Evolutionary conservation across 2,329 filamentous ascomycete species (phyloP).

Genomic region (Berkeleyomyces rouxiae): DNA sequence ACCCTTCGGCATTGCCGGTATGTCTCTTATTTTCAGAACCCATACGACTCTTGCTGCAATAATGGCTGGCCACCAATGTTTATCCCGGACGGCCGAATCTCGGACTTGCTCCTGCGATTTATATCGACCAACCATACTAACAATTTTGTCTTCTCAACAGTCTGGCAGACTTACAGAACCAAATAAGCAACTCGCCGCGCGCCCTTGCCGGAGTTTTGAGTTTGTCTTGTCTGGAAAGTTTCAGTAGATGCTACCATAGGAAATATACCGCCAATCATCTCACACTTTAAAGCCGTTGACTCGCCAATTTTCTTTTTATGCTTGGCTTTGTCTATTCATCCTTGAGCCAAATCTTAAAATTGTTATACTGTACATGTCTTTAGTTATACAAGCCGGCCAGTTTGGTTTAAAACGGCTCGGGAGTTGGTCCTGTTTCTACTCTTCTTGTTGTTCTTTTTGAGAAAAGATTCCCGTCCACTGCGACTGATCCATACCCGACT

Average conservation of each 20-base stretch:
- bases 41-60: not conserved
- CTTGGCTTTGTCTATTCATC: not conserved
- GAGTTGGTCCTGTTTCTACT: not conserved
- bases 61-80: not conserved
- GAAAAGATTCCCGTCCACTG: constrained; percentile 8
- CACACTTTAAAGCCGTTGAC: not conserved
- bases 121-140: not conserved
- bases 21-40: constrained; percentile 20
- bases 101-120: not conserved
- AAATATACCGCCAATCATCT: constrained; percentile 5
- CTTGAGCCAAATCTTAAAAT: not conserved
- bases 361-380: constrained; percentile 1
- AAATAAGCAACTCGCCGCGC: constrained; percentile 16
- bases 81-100: not conserved
- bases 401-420: not conserved
- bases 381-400: not conserved
- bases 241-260: constrained; percentile 1
- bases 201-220: not conserved
- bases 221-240: not conserved
- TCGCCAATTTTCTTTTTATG: not conserved
- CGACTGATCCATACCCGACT: not conserved
- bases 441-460: not conserved
- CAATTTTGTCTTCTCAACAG: constrained; percentile 19
- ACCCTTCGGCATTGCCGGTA: constrained; percentile 48
- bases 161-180: constrained; percentile 34